A percentile compares a stretch with the other conserved stretches of the same genome.
Conservation (phyloP, 106 monocot species). For the Dendrobium chrysotoxum region DNA sequence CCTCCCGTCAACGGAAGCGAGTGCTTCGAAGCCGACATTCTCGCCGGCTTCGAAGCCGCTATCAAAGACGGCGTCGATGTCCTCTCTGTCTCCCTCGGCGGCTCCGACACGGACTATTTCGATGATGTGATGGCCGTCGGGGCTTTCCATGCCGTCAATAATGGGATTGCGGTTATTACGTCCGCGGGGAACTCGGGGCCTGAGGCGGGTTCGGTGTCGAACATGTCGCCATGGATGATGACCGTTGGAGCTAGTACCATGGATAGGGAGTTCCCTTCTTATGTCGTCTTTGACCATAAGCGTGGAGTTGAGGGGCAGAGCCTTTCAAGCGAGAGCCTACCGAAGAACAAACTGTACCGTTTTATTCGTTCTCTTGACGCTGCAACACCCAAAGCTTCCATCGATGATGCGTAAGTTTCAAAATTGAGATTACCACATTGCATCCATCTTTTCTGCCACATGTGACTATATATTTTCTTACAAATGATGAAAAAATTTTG, state of each 20-base stretch:
- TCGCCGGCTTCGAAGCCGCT: slow-evolving; percentile 40
- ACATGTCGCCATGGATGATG: slow-evolving; percentile 21
- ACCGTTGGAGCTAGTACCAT: slow-evolving; percentile 31
- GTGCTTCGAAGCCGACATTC: slow-evolving; percentile 44
- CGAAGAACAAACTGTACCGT: slow-evolving; percentile 14
- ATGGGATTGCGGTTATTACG: slow-evolving; percentile 17
- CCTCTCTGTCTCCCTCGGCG: slow-evolving; percentile 41
- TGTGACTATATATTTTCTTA: too few species aligned
- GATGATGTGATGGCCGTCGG: slow-evolving; percentile 21
- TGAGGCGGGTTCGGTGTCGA: not conserved
- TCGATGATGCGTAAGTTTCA: slow-evolving; percentile 10
- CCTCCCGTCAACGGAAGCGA: not conserved
- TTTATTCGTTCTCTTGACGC: slow-evolving; percentile 17
- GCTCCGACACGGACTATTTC: slow-evolving; percentile 3
- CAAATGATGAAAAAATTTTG: not conserved
- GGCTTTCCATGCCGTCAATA: slow-evolving; percentile 22
- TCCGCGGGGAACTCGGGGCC: slow-evolving; percentile 29
- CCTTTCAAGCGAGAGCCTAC: slow-evolving; percentile 13
- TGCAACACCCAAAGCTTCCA: slow-evolving; percentile 6
- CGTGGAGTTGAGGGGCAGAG: slow-evolving; percentile 17
- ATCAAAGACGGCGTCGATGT: slow-evolving; percentile 45
- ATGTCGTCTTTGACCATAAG: slow-evolving; percentile 3
- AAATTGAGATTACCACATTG: not conserved
- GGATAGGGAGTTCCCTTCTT: slow-evolving; percentile 26
- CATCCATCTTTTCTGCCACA: too few species aligned